Conservation (phyloP, 2,329 filamentous ascomycete genomes). For the Colletotrichum chrysophilum region DNA sequence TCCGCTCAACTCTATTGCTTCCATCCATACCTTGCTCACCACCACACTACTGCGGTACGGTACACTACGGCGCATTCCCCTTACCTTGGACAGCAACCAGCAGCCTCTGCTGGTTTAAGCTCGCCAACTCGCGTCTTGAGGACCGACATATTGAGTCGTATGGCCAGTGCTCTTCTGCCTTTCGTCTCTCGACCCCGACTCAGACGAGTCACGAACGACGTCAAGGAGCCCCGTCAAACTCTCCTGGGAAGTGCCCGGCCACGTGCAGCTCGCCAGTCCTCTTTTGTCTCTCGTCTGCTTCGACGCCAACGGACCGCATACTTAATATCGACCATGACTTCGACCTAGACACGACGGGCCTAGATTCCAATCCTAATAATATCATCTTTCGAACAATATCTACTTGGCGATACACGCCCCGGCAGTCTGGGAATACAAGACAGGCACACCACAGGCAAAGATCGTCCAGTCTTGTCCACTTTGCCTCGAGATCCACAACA, state of each 20-base stretch:
- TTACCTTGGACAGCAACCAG: background rate
- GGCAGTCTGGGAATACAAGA: background rate
- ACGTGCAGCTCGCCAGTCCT: background rate
- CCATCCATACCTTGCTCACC: background rate
- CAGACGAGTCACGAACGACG: constrained; percentile 16
- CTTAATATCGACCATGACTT: background rate
- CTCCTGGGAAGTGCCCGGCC: background rate
- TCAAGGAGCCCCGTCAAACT: background rate
- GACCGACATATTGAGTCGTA: background rate
- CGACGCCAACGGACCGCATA: background rate
- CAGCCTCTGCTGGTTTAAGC: background rate
- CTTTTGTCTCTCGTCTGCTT: background rate
- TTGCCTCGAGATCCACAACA: background rate
- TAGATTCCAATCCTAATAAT: background rate
- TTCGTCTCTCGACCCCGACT: background rate
- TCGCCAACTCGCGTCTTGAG: background rate
- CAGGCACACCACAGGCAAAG: background rate
- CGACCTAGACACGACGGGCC: background rate
- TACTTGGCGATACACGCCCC: background rate
- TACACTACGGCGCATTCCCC: background rate
- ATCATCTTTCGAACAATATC: background rate
- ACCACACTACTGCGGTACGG: background rate
- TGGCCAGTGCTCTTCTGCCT: background rate
- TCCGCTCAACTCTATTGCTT: background rate
- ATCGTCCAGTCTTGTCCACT: background rate